Evolutionary conservation across 2,329 filamentous ascomycete genomes (phyloP), one percentile per base, ranked within the genome.

Genomic region (Daldinia eschscholtzii): DNA sequence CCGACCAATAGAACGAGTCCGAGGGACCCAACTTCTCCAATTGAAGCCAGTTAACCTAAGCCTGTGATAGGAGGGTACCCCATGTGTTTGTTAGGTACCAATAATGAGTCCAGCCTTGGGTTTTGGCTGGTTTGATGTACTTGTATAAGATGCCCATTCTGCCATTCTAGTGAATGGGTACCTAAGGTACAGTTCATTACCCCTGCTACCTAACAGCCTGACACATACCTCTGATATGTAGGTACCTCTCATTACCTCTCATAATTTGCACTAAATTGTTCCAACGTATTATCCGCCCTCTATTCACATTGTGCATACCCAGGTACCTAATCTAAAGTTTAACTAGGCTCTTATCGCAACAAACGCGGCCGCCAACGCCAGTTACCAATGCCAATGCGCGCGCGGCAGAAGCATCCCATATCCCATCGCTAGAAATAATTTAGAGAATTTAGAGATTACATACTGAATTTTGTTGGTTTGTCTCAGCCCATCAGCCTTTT

Each of bases 311-410:
- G 26, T 52, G 26, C 46, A 52, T 52, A 33, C n/a, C n/a, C n/a
- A n/a, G n/a, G n/a, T n/a, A n/a, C 26, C 15, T 6, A 52, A 52
- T 52, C 26, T 2, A 33, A 33, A 18, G 26, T 26, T 33, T 18
- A 15, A 15, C 26, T 50, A 28, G 7, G 3, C 2, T 15, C 46
- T 52, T 52, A 52, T 52, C 46, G 46, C 15, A 52, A 52, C 46
- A 52, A 52, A 52, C 46, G 46, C 46, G 46, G 46, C 46, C 46
- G 46, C 46, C 46, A 52, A 52, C 12, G 15, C 37, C 30, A 33
- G 9, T 6, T 39, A 12, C 41, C 41, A 57, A 55, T 71, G 68
- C 61, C 55, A 41, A 68, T 68, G 62, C 68, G 65, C 70, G 65
- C 68, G 35, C 61, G 61, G 35, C 61, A 58, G 33, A 71, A 66